Evolutionary conservation across 495 filamentous ascomycete genomes (phyloP).

Genomic region (Talaromyces stipitatus): DNA sequence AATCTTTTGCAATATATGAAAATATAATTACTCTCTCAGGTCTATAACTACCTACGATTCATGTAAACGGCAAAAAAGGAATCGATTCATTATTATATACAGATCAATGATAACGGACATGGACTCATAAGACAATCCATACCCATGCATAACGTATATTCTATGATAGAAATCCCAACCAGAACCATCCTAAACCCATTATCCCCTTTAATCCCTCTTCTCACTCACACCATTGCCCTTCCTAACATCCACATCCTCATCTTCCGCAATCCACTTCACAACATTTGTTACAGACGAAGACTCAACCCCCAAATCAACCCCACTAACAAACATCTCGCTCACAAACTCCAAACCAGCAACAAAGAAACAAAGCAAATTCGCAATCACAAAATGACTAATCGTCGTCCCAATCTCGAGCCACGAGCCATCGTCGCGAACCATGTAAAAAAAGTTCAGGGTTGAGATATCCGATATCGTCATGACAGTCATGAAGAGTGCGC

Average conservation of each 20-base stretch:
- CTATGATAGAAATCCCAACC: not conserved
- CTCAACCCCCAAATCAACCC: constrained; percentile 65
- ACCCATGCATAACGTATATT: not conserved
- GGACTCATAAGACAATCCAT: not conserved
- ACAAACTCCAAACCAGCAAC: constrained; percentile 82
- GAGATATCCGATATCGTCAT: constrained; percentile 89
- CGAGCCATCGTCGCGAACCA: constrained; percentile 89
- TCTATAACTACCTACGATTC: too few species aligned
- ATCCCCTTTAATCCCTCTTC: not conserved
- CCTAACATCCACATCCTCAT: not conserved
- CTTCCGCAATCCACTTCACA: not conserved
- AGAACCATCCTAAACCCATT: not conserved
- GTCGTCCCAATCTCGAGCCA: constrained; percentile 98
- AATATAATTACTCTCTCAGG: too few species aligned
- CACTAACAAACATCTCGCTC: constrained; percentile 74
- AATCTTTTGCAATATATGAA: too few species aligned
- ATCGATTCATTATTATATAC: not conserved
- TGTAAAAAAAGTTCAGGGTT: constrained; percentile 96
- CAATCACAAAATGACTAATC: constrained; percentile 91
- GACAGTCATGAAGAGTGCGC: constrained; percentile 86
- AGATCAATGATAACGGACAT: not conserved
- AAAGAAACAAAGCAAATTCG: constrained; percentile 81
- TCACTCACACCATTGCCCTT: not conserved
- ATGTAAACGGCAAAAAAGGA: too few species aligned
- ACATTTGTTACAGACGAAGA: not conserved